Percentiles rank a stretch among this genome's conserved stretches.
Conservation (phyloP, 768 basidiomycete genomes). For the Tulasnella sp. region DNA sequence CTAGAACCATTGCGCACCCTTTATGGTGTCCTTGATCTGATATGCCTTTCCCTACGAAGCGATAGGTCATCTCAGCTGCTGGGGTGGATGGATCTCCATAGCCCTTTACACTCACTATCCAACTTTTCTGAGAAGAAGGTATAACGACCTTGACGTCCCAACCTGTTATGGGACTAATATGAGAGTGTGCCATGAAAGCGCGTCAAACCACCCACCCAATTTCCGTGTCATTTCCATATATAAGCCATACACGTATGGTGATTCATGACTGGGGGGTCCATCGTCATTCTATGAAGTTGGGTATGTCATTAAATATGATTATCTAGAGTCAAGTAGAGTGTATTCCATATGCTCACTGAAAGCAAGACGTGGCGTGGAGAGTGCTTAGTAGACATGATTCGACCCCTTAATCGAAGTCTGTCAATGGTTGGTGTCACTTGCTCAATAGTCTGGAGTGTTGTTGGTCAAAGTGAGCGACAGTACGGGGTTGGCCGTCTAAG, state of each 20-base stretch:
- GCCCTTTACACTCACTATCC: conserved; percentile 58
- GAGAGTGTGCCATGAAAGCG: not conserved
- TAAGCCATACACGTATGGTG: conserved; percentile 66
- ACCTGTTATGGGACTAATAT: conserved; percentile 31
- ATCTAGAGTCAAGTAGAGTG: too few species aligned
- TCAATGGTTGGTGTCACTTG: not conserved
- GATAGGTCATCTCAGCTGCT: too few species aligned
- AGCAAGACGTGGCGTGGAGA: conserved; percentile 17
- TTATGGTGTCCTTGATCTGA: conserved; percentile 62
- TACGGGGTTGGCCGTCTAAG: too few species aligned
- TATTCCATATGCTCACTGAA: conserved; percentile 11
- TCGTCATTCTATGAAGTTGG: conserved; percentile 57
- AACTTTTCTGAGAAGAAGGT: conserved; percentile 73
- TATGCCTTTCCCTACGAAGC: conserved; percentile 52
- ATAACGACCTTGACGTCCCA: conserved; percentile 76
- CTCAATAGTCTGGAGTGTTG: too few species aligned
- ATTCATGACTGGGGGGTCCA: conserved; percentile 62
- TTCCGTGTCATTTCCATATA: conserved; percentile 48
- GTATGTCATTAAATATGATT: not conserved
- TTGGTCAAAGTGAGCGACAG: too few species aligned
- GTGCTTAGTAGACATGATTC: too few species aligned
- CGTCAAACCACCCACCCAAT: conserved; percentile 38
- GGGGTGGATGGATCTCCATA: too few species aligned
- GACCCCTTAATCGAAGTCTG: not conserved
- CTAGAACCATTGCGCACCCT: conserved; percentile 30